Conservation (phyloP, 2,329 filamentous ascomycete species). For the Fusarium sambucinum region DNA sequence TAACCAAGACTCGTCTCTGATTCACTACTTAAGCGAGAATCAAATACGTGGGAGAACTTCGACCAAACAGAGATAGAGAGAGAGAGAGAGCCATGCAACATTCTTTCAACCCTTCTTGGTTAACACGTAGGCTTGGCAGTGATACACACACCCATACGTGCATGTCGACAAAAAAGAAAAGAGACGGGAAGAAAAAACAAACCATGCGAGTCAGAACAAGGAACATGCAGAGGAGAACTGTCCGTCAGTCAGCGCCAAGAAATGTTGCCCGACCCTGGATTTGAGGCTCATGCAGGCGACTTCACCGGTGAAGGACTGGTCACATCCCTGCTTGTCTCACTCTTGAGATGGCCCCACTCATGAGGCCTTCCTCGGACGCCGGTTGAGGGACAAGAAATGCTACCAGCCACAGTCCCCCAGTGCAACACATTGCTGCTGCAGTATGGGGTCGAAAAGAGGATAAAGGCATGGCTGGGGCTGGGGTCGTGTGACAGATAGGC, state of each 20-base stretch:
- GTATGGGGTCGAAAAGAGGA: neutral
- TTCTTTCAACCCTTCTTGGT: neutral
- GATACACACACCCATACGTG: neutral
- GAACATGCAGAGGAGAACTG: neutral
- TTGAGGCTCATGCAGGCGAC: conserved; percentile 36
- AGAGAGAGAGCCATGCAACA: neutral
- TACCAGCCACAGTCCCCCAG: neutral
- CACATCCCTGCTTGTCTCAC: conserved; percentile 12
- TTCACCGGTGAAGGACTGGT: conserved; percentile 30
- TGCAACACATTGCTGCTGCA: neutral
- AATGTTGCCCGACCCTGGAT: conserved; percentile 7
- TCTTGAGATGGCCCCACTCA: conserved; percentile 20
- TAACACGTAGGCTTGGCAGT: neutral
- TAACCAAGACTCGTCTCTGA: neutral
- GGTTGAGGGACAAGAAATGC: conserved; percentile 13
- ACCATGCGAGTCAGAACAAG: neutral
- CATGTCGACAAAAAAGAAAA: neutral
- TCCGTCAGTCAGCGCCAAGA: conserved; percentile 11
- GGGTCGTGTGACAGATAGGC: conserved; percentile 15
- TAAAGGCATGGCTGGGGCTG: neutral
- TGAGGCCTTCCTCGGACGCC: conserved; percentile 39
- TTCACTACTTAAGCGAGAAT: neutral
- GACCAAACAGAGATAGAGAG: neutral
- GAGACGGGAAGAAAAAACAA: neutral
- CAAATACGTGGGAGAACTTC: neutral